Conservation (phyloP, 1,284 basidiomycete species). For the Cryptococcus jaspeensis region DNA sequence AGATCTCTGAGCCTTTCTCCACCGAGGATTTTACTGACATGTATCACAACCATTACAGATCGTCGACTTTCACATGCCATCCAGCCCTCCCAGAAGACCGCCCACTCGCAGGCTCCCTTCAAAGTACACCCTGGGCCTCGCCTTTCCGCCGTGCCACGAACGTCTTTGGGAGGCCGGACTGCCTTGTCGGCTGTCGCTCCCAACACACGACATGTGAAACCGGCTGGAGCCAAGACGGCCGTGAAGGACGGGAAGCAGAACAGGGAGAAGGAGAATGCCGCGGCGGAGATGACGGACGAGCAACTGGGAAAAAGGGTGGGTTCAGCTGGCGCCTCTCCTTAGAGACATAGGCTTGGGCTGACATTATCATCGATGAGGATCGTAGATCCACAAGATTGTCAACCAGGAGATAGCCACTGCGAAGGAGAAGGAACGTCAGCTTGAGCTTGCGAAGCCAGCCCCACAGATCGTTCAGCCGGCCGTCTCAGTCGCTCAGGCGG, state of each 20-base stretch:
- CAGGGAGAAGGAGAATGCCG: neutral
- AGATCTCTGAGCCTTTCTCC: neutral
- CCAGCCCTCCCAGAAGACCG: neutral
- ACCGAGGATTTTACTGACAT: neutral
- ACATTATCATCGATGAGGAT: neutral
- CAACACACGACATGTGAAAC: neutral
- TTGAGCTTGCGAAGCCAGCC: no score
- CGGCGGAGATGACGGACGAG: constrained; percentile 4
- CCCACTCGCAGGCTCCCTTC: neutral
- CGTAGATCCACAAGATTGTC: constrained; percentile 17
- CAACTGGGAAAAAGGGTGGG: constrained; percentile 14
- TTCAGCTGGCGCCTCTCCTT: neutral
- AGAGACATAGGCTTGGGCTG: neutral
- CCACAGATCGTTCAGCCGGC: neutral
- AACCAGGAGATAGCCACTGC: constrained; percentile 5
- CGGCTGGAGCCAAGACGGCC: neutral
- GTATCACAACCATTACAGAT: neutral
- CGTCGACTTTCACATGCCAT: neutral
- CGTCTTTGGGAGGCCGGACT: constrained; percentile 2
- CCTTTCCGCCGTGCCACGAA: neutral
- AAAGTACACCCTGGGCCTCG: neutral
- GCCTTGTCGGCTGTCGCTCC: constrained; percentile 5
- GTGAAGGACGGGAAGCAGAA: neutral
- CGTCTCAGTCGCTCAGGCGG: no score
- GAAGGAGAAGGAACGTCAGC: neutral